phyloP scores from a whole-genome alignment of 108 stramenopile species.

The Discostella pseudostelligera region DNA sequence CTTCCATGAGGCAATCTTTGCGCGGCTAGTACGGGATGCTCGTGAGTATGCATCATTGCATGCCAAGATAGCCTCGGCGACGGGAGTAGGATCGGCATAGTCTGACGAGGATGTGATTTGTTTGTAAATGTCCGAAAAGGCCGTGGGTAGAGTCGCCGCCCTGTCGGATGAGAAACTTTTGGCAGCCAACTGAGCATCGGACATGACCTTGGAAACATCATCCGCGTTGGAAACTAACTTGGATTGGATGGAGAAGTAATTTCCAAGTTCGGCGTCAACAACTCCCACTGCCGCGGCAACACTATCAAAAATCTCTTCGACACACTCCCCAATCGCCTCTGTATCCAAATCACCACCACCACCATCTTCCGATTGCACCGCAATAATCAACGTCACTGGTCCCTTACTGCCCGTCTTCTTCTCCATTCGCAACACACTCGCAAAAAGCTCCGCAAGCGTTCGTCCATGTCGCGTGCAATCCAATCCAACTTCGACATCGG shows the following conservation, averaged over 20 bases:
- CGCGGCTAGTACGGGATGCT: slow-evolving; percentile 58
- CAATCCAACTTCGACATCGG: slow-evolving; percentile 72
- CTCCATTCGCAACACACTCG: slow-evolving; percentile 26
- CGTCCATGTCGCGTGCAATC: slow-evolving; percentile 68
- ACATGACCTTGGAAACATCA: slow-evolving; percentile 54
- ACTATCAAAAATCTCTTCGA: slow-evolving; percentile 62
- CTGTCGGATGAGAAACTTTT: slow-evolving; percentile 31
- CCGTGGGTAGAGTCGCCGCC: slow-evolving; percentile 31
- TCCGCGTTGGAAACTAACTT: slow-evolving; percentile 41
- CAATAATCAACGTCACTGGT: slow-evolving; percentile 50
- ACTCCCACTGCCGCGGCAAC: slow-evolving; percentile 50
- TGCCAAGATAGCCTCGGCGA: slow-evolving; percentile 67
- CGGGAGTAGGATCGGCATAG: slow-evolving; percentile 70
- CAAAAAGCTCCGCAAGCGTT: slow-evolving; percentile 74
- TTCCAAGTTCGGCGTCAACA: slow-evolving; percentile 38
- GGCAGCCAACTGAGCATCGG: slow-evolving; percentile 39
- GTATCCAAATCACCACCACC: slow-evolving; percentile 31
- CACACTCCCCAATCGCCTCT: slow-evolving; percentile 32
- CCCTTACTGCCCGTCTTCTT: slow-evolving; percentile 1
- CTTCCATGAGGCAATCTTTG: slow-evolving; percentile 72
- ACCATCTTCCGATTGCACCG: slow-evolving; percentile 41
- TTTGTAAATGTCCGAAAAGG: slow-evolving; percentile 55
- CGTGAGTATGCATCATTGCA: slow-evolving; percentile 71
- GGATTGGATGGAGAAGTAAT: slow-evolving; percentile 56
- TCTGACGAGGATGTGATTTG: slow-evolving; percentile 40